These are phyloP conservation scores for Toxoplasma gondii DNA, from an alignment of 169 alveolate species.

Conservation along the genomic window DNA sequence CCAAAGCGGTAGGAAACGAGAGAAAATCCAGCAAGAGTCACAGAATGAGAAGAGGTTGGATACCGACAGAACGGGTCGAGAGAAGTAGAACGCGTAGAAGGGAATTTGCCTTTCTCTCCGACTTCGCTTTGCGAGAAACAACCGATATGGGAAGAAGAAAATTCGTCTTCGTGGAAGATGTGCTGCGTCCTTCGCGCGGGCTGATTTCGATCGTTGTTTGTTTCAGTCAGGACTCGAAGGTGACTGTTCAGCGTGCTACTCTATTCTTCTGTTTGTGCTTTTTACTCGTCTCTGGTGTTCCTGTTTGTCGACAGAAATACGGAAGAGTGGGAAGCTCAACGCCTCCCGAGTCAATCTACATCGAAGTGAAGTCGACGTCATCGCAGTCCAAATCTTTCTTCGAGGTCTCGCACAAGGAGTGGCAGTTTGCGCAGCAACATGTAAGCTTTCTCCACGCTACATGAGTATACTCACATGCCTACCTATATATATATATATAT, in stretches of 20 bases:
- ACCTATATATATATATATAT: not conserved
- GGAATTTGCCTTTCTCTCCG: no score
- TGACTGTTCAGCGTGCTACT: no score
- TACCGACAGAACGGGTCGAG: not conserved
- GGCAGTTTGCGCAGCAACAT: conserved; percentile 66
- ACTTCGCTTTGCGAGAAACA: no score
- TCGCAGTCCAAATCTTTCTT: conserved; percentile 40
- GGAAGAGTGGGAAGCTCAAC: conserved; percentile 36
- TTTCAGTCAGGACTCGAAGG: no score
- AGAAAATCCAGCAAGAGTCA: not conserved
- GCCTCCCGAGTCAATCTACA: conserved; percentile 47
- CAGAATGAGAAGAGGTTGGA: not conserved
- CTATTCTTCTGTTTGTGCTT: no score
- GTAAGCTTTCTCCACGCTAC: conserved; percentile 24
- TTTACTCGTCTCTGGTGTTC: not conserved
- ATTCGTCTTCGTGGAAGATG: no score
- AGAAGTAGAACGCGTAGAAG: not conserved
- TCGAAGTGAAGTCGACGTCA: conserved; percentile 64
- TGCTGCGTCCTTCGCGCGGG: no score
- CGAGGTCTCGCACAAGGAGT: conserved; percentile 67
- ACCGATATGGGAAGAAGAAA: no score
- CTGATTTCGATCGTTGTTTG: no score
- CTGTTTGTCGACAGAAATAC: conserved; percentile 39
- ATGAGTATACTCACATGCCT: not conserved
- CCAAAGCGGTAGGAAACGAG: not conserved